A percentile compares a stretch with the other conserved stretches of the same genome.
phyloP scores from a whole-genome alignment of 768 basidiomycete genomes.

The Gyrodon lividus region DNA sequence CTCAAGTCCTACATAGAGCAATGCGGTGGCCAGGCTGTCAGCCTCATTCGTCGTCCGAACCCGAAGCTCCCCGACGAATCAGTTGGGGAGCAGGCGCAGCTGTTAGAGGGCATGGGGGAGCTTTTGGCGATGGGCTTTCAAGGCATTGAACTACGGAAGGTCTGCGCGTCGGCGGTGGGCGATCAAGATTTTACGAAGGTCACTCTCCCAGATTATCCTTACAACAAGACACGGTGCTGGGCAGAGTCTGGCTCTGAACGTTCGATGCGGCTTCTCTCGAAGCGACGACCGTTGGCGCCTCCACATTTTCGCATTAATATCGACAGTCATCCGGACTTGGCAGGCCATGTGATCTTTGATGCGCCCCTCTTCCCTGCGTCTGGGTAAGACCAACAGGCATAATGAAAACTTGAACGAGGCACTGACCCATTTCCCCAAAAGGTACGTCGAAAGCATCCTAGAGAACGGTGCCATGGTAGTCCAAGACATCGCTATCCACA shows the following conservation, averaged over 20 bases:
- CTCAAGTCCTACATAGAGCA: constrained; percentile 22
- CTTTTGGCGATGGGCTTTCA: constrained; percentile 13
- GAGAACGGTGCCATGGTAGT: constrained; percentile 19
- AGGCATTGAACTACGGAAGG: constrained; percentile 12
- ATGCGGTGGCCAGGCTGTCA: constrained; percentile 18
- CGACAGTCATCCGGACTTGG: constrained; percentile 27
- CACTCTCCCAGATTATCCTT: constrained; percentile 22
- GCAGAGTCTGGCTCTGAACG: constrained; percentile 14
- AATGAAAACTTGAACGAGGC: not conserved
- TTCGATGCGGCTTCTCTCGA: constrained; percentile 13
- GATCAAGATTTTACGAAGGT: constrained; percentile 9
- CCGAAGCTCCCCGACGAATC: constrained; percentile 12
- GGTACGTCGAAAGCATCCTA: constrained; percentile 15
- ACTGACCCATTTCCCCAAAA: not conserved
- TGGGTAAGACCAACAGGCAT: constrained; percentile 34
- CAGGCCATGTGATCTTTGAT: constrained; percentile 38
- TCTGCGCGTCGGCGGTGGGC: constrained; percentile 1
- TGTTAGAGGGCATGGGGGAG: constrained; percentile 18
- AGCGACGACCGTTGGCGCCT: constrained; percentile 33
- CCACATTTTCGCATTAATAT: constrained; percentile 29
- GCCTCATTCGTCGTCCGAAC: constrained; percentile 20
- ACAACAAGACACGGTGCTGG: constrained; percentile 15
- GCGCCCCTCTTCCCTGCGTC: constrained; percentile 43
- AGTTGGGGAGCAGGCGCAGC: constrained; percentile 15
- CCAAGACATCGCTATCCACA: constrained; percentile 12